Evolutionary conservation across 2,329 filamentous ascomycete species (phyloP).

Genomic region (Penicillium sp.): DNA sequence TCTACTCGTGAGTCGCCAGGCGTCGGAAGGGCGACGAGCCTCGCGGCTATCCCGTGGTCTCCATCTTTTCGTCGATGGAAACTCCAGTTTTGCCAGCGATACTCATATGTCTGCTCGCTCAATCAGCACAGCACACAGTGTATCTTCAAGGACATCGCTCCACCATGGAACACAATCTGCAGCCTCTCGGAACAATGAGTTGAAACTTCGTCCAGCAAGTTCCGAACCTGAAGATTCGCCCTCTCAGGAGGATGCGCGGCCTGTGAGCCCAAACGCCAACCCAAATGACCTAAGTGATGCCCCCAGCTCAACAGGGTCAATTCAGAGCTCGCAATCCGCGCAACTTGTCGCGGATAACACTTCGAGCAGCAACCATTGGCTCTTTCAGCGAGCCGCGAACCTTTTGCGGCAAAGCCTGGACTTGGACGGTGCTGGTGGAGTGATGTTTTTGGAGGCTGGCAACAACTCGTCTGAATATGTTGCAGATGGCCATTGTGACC

Average conservation of each 20-base stretch:
- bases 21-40: constrained; percentile 9
- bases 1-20: constrained; percentile 13
- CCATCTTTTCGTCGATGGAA: constrained; percentile 13
- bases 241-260: background rate
- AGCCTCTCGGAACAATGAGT: background rate
- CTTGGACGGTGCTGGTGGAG: constrained; percentile 12
- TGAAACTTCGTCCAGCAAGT: background rate
- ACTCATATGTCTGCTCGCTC: background rate
- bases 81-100: constrained; percentile 7
- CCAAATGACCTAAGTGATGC: background rate
- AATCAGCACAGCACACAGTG: background rate
- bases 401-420: constrained; percentile 21
- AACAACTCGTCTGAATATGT: constrained; percentile 4
- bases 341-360: background rate
- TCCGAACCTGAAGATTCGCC: background rate
- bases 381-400: constrained; percentile 22
- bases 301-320: background rate
- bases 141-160: background rate
- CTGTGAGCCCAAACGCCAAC: background rate
- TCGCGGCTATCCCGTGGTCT: constrained; percentile 12
- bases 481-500: constrained; percentile 6
- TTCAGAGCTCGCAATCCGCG: background rate
- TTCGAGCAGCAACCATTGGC: constrained; percentile 15
- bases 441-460: constrained; percentile 12
- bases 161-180: background rate